A percentile compares a stretch with the other conserved stretches of the same genome.
phyloP scores from a whole-genome alignment of 345 rosid species.

The Sonneratia alba region DNA sequence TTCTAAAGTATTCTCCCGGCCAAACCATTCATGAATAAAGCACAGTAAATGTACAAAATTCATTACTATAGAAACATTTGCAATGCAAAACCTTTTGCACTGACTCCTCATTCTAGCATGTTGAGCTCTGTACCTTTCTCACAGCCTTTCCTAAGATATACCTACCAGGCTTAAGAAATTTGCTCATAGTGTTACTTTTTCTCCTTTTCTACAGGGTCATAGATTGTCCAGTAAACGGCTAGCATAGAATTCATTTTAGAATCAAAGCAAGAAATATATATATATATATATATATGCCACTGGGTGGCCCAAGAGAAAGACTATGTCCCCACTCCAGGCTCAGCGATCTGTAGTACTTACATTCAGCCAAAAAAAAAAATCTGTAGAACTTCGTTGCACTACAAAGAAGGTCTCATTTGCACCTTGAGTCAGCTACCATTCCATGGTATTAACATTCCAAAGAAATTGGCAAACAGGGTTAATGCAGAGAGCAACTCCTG shows the following conservation, averaged over 20 bases:
- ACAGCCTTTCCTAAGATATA: not conserved
- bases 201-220: not conserved
- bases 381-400: not conserved
- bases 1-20: not conserved
- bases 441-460: not conserved
- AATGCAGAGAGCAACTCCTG: not conserved
- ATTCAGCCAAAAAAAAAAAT: not conserved
- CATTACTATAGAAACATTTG: not conserved
- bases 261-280: not conserved
- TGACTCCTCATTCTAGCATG: not conserved
- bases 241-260: not conserved
- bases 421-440: not conserved
- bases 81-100: not conserved
- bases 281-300: not conserved
- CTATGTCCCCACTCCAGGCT: not conserved
- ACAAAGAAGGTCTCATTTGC: not conserved
- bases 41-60: not conserved
- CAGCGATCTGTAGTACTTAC: not conserved
- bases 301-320: not conserved
- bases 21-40: not conserved
- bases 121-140: not conserved
- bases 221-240: not conserved
- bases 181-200: not conserved
- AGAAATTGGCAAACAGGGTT: not conserved
- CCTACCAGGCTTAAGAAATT: not conserved